These are phyloP conservation scores for Talaromyces stipitatus DNA, from an alignment of 495 filamentous ascomycete genomes.

Conservation along the genomic window DNA sequence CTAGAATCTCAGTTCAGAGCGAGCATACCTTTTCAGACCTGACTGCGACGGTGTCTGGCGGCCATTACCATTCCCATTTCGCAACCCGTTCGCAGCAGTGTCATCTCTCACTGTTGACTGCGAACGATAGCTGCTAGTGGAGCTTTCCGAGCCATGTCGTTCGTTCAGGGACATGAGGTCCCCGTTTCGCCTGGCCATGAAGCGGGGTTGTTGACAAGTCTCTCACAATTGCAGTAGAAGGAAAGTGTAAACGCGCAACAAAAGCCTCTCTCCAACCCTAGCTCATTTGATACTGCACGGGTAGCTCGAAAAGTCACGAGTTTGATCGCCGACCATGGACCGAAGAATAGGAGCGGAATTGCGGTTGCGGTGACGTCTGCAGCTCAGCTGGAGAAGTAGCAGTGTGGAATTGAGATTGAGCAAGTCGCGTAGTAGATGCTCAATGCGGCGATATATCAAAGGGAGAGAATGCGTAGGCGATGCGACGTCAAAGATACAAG, in stretches of 20 bases:
- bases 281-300: not conserved
- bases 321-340: not conserved
- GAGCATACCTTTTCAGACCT: constrained; percentile 27
- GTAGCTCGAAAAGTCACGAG: not conserved
- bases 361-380: not conserved
- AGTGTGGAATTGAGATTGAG: not conserved
- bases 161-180: constrained; percentile 25
- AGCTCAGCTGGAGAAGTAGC: not conserved
- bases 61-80: constrained; percentile 21
- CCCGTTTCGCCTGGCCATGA: constrained; percentile 7
- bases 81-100: constrained; percentile 15
- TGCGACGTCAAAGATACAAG: not conserved
- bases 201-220: not conserved
- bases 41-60: constrained; percentile 18
- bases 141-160: constrained; percentile 39
- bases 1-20: not conserved
- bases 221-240: not conserved
- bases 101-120: constrained; percentile 38
- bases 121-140: constrained; percentile 34
- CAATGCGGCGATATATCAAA: not conserved
- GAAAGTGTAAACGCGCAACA: not conserved
- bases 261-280: not conserved
- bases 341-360: not conserved
- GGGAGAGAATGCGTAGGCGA: not conserved
- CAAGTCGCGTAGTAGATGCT: not conserved